Evolutionary conservation across 2,329 filamentous ascomycete genomes (phyloP), one percentile per base, ranked within the genome.

Genomic region (Atkinsonella texensis): DNA sequence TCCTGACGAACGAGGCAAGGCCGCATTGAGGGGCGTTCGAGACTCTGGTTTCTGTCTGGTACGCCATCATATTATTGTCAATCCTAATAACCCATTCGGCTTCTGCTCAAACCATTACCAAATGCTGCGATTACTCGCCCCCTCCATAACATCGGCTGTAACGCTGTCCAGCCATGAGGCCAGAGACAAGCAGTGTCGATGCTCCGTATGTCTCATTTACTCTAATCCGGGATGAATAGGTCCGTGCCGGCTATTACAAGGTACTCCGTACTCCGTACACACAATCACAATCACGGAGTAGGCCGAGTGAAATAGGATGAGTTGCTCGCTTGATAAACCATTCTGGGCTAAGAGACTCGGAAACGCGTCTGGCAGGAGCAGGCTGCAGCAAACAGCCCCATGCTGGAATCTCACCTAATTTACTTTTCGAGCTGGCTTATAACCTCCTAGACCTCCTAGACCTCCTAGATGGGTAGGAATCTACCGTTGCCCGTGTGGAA

Each of bases 351-450:
- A 40, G 42, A 50, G 45, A 46, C 18, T 31, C 38, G 32, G 40
- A 54, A 39, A 47, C 51, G 35, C 52, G 52, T 48, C 53, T 49
- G 20, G 15, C 42, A 45, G 23, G 13, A 28, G 42, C 52, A 52
- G 46, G 46, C 46, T 39, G 31, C 31, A 18, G 45, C 31, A 28
- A 31, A 31, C 42, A 47, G 32, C 17, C 35, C 32, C 35, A 48
- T 41, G 42, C 46, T 58, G 59, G 59, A 61, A 62, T 62, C 58
- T 53, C 50, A 39, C 43, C 47, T 57, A 57, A 60, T 61, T 56
- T 56, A 18, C 49, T 48, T 50, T 53, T 53, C 55, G 42, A 54
- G 54, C 53, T 53, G 56, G 58, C 59, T 62, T 59, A 61, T 60
- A 62, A 60, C 51, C 33, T 28, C 7, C 5, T 23, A 23, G 20